Evolutionary conservation across 2,329 filamentous ascomycete species (phyloP).

Genomic region (Scytalidium lignicola): DNA sequence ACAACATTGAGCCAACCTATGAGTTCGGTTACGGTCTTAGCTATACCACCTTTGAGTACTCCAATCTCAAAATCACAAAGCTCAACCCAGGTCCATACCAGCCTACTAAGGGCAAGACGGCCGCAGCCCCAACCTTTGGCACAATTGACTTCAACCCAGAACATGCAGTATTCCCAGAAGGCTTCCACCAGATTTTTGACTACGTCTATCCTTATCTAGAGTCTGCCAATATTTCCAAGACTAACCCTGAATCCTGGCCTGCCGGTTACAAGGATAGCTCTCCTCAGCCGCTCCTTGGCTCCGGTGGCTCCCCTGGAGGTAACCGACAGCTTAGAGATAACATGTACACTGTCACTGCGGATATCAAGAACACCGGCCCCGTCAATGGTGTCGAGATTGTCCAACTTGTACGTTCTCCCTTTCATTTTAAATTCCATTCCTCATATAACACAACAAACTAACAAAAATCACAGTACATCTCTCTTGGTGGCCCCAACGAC

Average conservation of each 20-base stretch:
- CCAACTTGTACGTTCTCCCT: conserved; percentile 36
- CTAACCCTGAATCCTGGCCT: conserved; percentile 23
- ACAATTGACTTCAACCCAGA: conserved; percentile 55
- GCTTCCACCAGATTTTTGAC: conserved; percentile 35
- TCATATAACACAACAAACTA: neutral
- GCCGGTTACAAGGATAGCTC: conserved; percentile 35
- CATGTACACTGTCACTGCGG: conserved; percentile 46
- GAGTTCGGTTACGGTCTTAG: conserved; percentile 78
- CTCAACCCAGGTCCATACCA: conserved; percentile 19
- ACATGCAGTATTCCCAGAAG: conserved; percentile 62
- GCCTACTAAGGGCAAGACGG: conserved; percentile 57
- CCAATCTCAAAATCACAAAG: conserved; percentile 46
- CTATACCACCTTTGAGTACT: conserved; percentile 74
- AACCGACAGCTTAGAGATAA: conserved; percentile 50
- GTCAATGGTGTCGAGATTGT: conserved; percentile 50
- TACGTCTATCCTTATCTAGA: conserved; percentile 54
- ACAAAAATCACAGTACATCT: conserved; percentile 56
- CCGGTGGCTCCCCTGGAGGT: conserved; percentile 47
- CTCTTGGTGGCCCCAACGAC: conserved; percentile 72
- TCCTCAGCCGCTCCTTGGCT: conserved; percentile 39
- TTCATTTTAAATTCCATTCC: conserved; percentile 3
- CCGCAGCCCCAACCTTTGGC: conserved; percentile 57
- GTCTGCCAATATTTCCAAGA: conserved; percentile 9
- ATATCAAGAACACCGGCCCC: conserved; percentile 51
- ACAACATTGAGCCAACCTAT: conserved; percentile 61